These are phyloP conservation scores for Chytridiales sp. DNA, from an alignment of 371 early-diverging fungal species.

Conservation along the genomic window DNA sequence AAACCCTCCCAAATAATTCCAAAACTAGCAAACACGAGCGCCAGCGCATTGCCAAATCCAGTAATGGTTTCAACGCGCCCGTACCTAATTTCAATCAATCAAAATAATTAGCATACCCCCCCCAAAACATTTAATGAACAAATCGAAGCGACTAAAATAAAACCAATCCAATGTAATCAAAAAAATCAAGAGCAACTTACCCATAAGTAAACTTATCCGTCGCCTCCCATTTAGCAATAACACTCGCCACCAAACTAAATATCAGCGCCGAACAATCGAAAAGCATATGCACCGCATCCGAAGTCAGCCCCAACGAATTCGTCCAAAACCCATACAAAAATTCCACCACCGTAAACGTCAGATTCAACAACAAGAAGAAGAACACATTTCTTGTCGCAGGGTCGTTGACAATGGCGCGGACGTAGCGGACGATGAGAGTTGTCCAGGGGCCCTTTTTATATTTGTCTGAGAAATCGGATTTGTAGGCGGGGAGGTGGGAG, in stretches of 20 bases:
- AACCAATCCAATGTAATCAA: not conserved
- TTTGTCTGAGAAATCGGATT: too few relatives aligned
- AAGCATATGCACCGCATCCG: conserved; percentile 97
- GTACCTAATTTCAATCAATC: conserved; percentile 52
- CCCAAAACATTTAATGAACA: too few relatives aligned
- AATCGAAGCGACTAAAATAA: not conserved
- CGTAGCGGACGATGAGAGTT: conserved; percentile 31
- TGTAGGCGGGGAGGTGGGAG: too few relatives aligned
- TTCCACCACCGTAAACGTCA: conserved; percentile 93
- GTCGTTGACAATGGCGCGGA: conserved; percentile 39
- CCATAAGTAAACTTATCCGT: conserved; percentile 77
- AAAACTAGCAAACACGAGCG: conserved; percentile 81
- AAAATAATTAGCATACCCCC: not conserved
- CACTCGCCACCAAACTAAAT: conserved; percentile 82
- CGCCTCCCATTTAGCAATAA: conserved; percentile 88
- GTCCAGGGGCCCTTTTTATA: conserved; percentile 4
- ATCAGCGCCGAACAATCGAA: conserved; percentile 93
- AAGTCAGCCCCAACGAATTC: conserved; percentile 88
- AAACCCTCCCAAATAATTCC: conserved; percentile 89
- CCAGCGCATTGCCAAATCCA: conserved; percentile 89
- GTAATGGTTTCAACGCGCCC: conserved; percentile 87
- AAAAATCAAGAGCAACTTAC: conserved; percentile 33
- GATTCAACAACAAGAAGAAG: conserved; percentile 85
- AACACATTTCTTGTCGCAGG: conserved; percentile 77
- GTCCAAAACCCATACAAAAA: conserved; percentile 85